Base-by-base conservation (phyloP, 1,139 yeast species). In the Sugiyamaella xylanicola region DNA sequence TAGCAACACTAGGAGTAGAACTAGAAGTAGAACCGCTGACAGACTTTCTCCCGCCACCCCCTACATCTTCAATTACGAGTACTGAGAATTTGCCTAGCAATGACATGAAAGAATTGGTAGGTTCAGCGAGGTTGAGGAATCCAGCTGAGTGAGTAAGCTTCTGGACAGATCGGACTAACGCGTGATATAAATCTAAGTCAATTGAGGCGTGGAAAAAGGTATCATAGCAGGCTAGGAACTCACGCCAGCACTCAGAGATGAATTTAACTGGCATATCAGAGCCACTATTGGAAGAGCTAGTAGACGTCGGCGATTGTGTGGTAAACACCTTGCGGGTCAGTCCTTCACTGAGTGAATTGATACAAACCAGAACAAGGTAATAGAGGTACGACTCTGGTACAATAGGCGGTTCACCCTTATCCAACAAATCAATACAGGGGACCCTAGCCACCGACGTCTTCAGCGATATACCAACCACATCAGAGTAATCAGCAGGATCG, bases 111-210 rank as follows among this genome's bases (percentile, higher is more conserved):
- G 82, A 79, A 65, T 88, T 87, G 53, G 95, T 74, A 13, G 85
- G 76, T 0, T 74, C 73, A 1, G 70, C 65, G 19, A 86, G 68
- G 0, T 83, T 84, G 32, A 91, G 71, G n/a, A 88, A 73, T 0
- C 97, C 97, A 0, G 93, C 78, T 0, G 93, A 83, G 66, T 91
- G 97, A 3, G 95, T 82, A 52, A 87, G 77, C 60, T 85, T 85
- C 68, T 92, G 97, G 7, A 88, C 76, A 0, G 95, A 81, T 48
- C 96, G 76, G 1, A 91, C 83, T 15, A 83, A 65, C 11, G 75
- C 71, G 58, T 86, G 88, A 66, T 88, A 85, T 21, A 83, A 67
- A 19, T 86, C 92, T 55, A 79, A 77, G 64, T 90, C 96, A 69
- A 88, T 72, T 1, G 85, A 75, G 0, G 91, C 81, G 62, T 83